Evolutionary conservation across 306 rosid species (phyloP), one percentile per base, ranked within the genome.

Genomic region (Malus orientalis): DNA sequence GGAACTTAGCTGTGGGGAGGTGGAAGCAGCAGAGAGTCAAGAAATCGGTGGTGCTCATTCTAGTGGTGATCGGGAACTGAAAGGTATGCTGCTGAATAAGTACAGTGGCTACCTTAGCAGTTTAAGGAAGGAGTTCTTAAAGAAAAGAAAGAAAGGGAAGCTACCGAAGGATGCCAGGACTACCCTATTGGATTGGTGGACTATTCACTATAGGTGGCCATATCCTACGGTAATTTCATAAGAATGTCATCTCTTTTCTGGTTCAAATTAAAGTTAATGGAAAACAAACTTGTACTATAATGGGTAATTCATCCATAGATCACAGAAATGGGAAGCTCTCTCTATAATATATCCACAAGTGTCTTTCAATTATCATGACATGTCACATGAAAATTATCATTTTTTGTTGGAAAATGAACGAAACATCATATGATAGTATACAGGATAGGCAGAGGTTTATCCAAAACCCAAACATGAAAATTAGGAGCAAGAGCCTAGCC

Each of bases 91-190:
- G 4, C 88, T 87, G 71, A 84, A 85, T 4, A 93, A 91, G 83
- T 89, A 93, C 86, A 92, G 96, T 75, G 98, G 98, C 19, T 89
- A 89, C 59, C 88, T 93, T 4, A 79, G 87, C 81, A 89, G 71
- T 77, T 81, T 93, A 82, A 90, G 86, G 80, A 89, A 86, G 78
- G 93, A 89, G 22, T 91, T 91, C 74, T 68, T 89, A 4, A 91
- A 88, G 84, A 88, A 85, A 57, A 85, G 92, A 59, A 93, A 91
- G 89, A 93, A 87, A 71, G 97, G 93, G 68, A 91, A 93, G 87
- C 88, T 93, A n/a, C 97, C 98, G 38, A 93, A 86, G 76, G 92
- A 87, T 75, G 97, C 98, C 68, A 91, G 87, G 76, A 77, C 69
- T 58, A 44, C 85, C 4, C 70, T 93, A 4, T 58, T 88, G 68